A percentile compares a stretch with the other conserved stretches of the same genome.
These are phyloP conservation scores for Coprinopsis cinerea DNA, from an alignment of 768 basidiomycete species.

Conservation along the genomic window DNA sequence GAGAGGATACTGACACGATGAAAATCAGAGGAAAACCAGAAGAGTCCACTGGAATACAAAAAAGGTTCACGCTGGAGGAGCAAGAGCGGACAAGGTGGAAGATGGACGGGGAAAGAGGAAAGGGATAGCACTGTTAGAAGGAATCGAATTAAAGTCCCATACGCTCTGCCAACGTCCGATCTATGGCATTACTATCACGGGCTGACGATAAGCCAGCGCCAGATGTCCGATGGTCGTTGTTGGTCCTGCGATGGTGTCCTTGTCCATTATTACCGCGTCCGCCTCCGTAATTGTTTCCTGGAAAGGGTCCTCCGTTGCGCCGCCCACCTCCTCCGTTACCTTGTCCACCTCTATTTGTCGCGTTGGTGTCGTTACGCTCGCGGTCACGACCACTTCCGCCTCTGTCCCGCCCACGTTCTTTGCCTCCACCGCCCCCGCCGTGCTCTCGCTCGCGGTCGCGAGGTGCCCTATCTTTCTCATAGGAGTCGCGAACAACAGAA, in stretches of 20 bases:
- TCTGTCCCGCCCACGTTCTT: conserved; percentile 16
- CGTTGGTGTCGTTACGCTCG: conserved; percentile 24
- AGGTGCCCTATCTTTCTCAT: conserved; percentile 21
- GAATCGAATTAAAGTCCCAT: conserved; percentile 54
- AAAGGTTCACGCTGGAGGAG: too few species aligned
- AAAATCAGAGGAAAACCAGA: too few species aligned
- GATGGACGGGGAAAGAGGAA: background rate
- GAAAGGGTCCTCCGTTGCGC: conserved; percentile 9
- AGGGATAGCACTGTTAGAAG: conserved; percentile 1
- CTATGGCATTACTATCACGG: conserved; percentile 30
- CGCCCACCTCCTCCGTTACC: conserved; percentile 2
- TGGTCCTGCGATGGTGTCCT: conserved; percentile 11
- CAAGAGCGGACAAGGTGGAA: background rate
- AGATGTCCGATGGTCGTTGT: background rate
- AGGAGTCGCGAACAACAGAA: background rate
- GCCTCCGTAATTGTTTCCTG: background rate
- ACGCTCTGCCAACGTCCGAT: conserved; percentile 83
- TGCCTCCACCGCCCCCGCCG: conserved; percentile 11
- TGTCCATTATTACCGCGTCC: conserved; percentile 15
- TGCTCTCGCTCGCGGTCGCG: conserved; percentile 15
- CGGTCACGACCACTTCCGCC: conserved; percentile 19
- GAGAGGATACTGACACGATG: too few species aligned
- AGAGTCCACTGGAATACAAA: too few species aligned
- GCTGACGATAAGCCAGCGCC: conserved; percentile 15
- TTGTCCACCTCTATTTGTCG: conserved; percentile 15